Evolutionary conservation across 768 basidiomycete species (phyloP), one percentile per base, ranked within the genome.

Genomic region (Austroboletus eburneus): DNA sequence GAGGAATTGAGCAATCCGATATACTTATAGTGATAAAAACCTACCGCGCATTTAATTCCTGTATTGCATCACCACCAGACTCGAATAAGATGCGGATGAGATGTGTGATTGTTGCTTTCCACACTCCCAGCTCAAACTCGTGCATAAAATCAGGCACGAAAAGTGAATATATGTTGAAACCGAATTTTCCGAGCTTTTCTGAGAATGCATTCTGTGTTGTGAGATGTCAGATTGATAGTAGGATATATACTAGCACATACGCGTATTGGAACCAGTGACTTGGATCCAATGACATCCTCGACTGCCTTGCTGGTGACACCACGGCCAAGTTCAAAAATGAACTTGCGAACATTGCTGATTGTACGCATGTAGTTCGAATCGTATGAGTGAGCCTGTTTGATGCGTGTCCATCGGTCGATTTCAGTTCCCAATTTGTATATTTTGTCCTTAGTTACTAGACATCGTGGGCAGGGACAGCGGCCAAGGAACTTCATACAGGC

Each of bases 111-210:
- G 6, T 12, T 2, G 36, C 49, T 38, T 70, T 70, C 64, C 66
- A 69, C 0, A 62, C 57, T 1, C 70, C 67, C 0, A 70, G 51
- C 23, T 71, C 66, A 17, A 66, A 58, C 38, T 70, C 61, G 27
- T 69, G 69, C 36, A 71, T 42, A 5, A 69, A 44, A 13, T 72
- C 68, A 0, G 58, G 57, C 0, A 60, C 54, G 3, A 69, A 50
- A 43, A 70, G 53, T 0, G 34, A 21, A 44, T 61, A 55, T 14
- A 62, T 57, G 24, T 69, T 41, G 23, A 70, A 57, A 0, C 60
- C 58, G 14, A 57, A 49, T 0, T 37, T 2, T 0, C 42, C 22
- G 1, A 67, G 52, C 7, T 40, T 46, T 6, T 52, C 40, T 0
- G 62, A 70, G 30, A 72, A 71, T 2, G 68, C 59, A 48, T 62